Conservation (phyloP, 1,284 basidiomycete species). For the Leccinum angustisporum region DNA sequence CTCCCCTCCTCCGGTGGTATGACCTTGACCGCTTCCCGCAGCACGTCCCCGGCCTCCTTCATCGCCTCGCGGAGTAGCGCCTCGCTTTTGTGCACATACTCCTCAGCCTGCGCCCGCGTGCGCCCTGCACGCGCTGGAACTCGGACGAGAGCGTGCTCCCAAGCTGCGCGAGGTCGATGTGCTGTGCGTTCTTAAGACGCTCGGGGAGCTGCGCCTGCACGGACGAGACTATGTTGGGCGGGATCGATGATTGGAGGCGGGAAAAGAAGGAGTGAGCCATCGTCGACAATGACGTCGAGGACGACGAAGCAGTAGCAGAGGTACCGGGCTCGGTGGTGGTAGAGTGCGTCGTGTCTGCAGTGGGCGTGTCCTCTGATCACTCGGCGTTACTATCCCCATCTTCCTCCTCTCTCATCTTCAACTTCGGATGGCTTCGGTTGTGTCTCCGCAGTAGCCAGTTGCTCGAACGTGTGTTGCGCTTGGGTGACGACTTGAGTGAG, state of each 20-base stretch:
- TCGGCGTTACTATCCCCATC: conserved; percentile 5
- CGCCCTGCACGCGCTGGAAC: no score
- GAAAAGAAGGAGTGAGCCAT: conserved; percentile 55
- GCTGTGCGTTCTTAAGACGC: no score
- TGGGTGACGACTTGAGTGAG: conserved; percentile 74
- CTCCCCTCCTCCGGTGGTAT: no score
- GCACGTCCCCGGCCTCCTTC: no score
- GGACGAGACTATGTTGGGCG: no score
- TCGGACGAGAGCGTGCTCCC: no score
- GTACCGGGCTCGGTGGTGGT: conserved; percentile 24
- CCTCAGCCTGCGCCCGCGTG: no score
- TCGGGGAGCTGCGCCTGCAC: no score
- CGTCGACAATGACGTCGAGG: conserved; percentile 19
- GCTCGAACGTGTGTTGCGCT: conserved; percentile 78
- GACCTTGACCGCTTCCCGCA: no score
- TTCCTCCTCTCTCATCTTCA: conserved; percentile 7
- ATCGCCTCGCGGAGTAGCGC: no score
- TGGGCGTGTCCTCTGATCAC: conserved; percentile 25
- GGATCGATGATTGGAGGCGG: conserved; percentile 50
- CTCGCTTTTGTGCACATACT: no score
- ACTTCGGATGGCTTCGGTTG: conserved; percentile 8
- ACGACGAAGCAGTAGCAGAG: conserved; percentile 15
- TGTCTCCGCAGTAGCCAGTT: conserved; percentile 45
- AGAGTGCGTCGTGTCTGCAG: conserved; percentile 24
- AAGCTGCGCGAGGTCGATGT: no score